These are phyloP conservation scores for Candida dendrica DNA, from an alignment of 805 yeast genomes.

Conservation along the genomic window DNA sequence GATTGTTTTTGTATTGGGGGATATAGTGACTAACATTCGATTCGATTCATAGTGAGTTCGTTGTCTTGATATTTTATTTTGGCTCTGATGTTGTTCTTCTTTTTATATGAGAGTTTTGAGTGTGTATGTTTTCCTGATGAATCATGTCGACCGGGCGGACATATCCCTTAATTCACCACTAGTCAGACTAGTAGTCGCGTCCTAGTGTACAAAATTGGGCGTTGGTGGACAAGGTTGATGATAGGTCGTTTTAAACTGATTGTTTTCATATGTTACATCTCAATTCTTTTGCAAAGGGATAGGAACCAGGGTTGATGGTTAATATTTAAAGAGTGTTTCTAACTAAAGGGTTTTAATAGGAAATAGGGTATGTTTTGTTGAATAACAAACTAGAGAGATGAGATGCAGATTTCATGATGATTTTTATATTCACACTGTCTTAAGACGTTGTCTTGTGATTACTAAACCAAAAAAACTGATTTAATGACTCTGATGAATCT, in stretches of 20 bases:
- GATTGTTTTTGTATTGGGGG: constrained; percentile 1
- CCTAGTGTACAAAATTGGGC: constrained; percentile 45
- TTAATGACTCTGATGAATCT: constrained; percentile 41
- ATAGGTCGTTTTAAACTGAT: constrained; percentile 23
- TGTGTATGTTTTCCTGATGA: constrained; percentile 21
- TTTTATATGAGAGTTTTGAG: constrained; percentile 24
- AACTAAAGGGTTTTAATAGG: neutral
- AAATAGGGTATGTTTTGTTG: too few species aligned
- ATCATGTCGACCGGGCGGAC: constrained; percentile 45
- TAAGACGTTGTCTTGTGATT: constrained; percentile 30
- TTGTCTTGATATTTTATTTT: too few species aligned
- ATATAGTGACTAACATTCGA: neutral
- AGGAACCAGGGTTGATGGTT: too few species aligned
- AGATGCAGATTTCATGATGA: constrained; percentile 22
- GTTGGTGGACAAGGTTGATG: constrained; percentile 45
- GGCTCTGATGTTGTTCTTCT: constrained; percentile 3
- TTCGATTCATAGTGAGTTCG: constrained; percentile 5
- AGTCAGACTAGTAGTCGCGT: constrained; percentile 35
- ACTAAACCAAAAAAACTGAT: constrained; percentile 39
- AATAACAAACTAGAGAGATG: neutral
- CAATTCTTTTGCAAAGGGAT: too few species aligned
- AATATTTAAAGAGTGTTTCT: too few species aligned
- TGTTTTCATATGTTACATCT: neutral
- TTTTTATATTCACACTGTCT: constrained; percentile 50
- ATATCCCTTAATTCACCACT: constrained; percentile 29